Evolutionary conservation across 805 yeast species (phyloP), one percentile per base, ranked within the genome.

Genomic region (Vanderwaltozyma tropicalis): DNA sequence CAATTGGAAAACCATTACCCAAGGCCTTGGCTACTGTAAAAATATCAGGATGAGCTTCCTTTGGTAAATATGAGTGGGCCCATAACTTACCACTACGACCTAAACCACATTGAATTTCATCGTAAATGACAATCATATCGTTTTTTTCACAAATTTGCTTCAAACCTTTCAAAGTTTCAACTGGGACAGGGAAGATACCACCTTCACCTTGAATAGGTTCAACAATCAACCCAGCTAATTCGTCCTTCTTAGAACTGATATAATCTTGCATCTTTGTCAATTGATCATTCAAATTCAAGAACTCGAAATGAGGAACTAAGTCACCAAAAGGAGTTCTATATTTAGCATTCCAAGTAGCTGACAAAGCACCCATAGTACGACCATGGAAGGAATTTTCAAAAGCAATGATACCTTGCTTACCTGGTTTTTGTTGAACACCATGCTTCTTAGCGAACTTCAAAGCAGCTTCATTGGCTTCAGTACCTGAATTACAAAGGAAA

Each of bases 151-250:
- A 85, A 40, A 82, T 62, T 49, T 72, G 60, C 48, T 80, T 78
- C 56, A 89, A 64, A 35, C 74, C 76, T 4, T 67, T 55, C 44
- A 89, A 67, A 55, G 84, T 87, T 31, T 77, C 83, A 0, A 62
- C 48, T 28, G 72, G 68, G 41, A 85, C 72, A 16, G 80, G 76
- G 52, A 78, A 76, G 15, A 89, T 79, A 40, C 98, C 98, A 41
- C 98, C 97, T 65, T 89, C 98, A 48, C 97, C 98, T 67, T 92
- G 98, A 41, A 92, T 80, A 17, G 98, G 98, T 63, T 92, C 98
- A 28, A 92, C 78, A 39, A 92, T 92, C 22, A 92, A 92, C 38
- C 88, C 98, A 49, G 95, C 85, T 14, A 54, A 19, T 32, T 82
- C 72, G 24, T 74, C 58, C 3, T 46, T 46, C 14, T 50, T 45